Evolutionary conservation across 2,329 filamentous ascomycete species (phyloP).

Genomic region (Fusarium clavum): DNA sequence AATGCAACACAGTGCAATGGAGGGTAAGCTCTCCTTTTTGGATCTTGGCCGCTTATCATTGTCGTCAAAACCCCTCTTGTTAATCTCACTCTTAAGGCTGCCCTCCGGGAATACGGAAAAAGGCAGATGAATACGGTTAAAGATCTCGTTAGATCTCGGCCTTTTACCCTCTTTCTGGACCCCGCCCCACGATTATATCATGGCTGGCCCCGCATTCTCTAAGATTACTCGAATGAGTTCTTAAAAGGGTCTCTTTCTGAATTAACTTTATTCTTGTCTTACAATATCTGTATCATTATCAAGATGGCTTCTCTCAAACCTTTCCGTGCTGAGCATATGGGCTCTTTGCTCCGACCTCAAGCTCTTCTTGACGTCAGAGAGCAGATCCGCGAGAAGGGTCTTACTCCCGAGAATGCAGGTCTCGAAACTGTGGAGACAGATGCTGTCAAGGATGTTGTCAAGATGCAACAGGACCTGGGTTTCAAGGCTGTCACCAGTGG

Average conservation of each 20-base stretch:
- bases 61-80: constrained; percentile 22
- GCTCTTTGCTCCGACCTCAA: constrained; percentile 77
- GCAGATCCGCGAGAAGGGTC: constrained; percentile 48
- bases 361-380: constrained; percentile 49
- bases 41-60: constrained; percentile 1
- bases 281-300: not conserved
- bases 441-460: constrained; percentile 64
- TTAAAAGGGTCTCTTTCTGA: not conserved
- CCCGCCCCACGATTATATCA: constrained; percentile 18
- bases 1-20: constrained; percentile 20
- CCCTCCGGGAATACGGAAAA: constrained; percentile 15
- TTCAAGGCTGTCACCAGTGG: constrained; percentile 76
- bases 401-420: constrained; percentile 64
- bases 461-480: constrained; percentile 74
- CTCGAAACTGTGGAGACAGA: constrained; percentile 72
- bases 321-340: constrained; percentile 81
- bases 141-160: constrained; percentile 17
- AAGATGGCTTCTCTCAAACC: constrained; percentile 56
- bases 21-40: not conserved
- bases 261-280: not conserved
- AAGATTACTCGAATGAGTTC: not conserved
- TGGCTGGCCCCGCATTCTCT: constrained; percentile 29
- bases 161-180: constrained; percentile 16
- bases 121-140: constrained; percentile 20
- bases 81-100: constrained; percentile 1